Percentiles rank a stretch among this genome's conserved stretches.
Conservation (phyloP, 2,329 filamentous ascomycete genomes). For the Neofusicoccum sp. region DNA sequence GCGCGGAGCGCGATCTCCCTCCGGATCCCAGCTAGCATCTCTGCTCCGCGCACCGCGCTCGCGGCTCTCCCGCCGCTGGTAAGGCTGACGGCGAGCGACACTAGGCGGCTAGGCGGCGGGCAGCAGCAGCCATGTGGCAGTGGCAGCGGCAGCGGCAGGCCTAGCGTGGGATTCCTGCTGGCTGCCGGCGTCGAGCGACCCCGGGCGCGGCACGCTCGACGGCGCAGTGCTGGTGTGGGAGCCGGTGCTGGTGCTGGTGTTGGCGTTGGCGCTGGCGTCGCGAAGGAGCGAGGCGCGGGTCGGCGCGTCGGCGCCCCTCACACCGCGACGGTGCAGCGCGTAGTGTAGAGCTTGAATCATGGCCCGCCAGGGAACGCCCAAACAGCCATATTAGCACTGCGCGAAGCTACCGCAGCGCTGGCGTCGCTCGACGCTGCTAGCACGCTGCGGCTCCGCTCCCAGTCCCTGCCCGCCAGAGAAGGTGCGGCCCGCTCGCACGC, state of each 20-base stretch:
- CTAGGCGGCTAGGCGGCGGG: too few species aligned
- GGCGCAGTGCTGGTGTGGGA: too few species aligned
- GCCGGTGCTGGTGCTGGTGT: constrained; percentile 3
- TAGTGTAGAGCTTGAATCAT: constrained; percentile 11
- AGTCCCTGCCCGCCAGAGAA: neutral
- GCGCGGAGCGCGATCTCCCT: constrained; percentile 3
- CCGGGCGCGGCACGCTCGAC: neutral
- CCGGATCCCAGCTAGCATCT: constrained; percentile 15
- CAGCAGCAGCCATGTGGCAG: neutral
- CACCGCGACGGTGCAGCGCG: neutral
- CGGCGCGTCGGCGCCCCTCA: neutral
- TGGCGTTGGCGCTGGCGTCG: neutral
- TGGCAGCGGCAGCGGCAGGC: neutral
- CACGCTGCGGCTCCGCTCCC: neutral
- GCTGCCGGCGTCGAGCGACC: neutral
- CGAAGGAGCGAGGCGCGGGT: neutral
- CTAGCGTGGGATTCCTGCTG: constrained; percentile 6
- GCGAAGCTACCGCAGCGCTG: constrained; percentile 1
- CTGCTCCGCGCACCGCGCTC: constrained; percentile 1
- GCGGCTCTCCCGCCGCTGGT: constrained; percentile 6
- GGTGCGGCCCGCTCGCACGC: constrained; percentile 3
- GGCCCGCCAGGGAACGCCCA: neutral
- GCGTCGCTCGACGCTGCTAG: neutral
- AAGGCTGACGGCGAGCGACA: constrained; percentile 2
- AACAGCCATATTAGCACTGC: neutral